These are phyloP conservation scores for Anthracocystis walkeri DNA, from an alignment of 1,284 basidiomycete species.

Conservation along the genomic window DNA sequence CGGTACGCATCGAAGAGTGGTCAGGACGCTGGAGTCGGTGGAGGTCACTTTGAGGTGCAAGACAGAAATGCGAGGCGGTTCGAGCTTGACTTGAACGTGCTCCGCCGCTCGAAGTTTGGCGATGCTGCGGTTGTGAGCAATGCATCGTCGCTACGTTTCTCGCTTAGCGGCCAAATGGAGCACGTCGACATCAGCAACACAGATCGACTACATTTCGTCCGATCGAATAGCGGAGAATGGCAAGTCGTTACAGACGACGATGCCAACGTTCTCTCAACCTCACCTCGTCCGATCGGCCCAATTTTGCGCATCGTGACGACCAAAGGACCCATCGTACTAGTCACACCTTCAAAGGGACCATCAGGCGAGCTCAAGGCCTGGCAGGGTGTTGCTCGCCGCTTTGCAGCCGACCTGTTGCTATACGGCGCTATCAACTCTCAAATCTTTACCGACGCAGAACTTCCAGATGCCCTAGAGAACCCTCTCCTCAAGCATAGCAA, in stretches of 20 bases:
- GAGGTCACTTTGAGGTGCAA: neutral
- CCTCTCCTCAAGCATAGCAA: constrained; percentile 20
- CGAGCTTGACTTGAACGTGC: constrained; percentile 14
- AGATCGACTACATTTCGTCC: constrained; percentile 6
- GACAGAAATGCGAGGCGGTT: constrained; percentile 15
- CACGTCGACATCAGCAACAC: neutral
- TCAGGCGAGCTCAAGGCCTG: constrained; percentile 15
- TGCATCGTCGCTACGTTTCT: constrained; percentile 3
- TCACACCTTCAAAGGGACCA: constrained; percentile 26
- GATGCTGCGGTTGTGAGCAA: neutral
- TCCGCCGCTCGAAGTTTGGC: constrained; percentile 8
- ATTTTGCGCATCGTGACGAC: constrained; percentile 35
- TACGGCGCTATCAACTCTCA: constrained; percentile 46
- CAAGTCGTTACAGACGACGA: neutral
- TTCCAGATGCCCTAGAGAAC: neutral
- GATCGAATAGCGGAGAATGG: constrained; percentile 2
- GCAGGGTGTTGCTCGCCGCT: constrained; percentile 26
- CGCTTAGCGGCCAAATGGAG: constrained; percentile 2
- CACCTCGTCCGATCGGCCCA: constrained; percentile 37
- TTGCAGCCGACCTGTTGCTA: constrained; percentile 42
- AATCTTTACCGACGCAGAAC: constrained; percentile 38
- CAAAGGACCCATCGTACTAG: constrained; percentile 34
- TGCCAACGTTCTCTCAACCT: neutral
- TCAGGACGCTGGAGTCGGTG: neutral
- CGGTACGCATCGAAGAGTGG: neutral